phyloP scores from a whole-genome alignment of 192 early-diverging fungal genomes.

The Chytriomyces sp. region DNA sequence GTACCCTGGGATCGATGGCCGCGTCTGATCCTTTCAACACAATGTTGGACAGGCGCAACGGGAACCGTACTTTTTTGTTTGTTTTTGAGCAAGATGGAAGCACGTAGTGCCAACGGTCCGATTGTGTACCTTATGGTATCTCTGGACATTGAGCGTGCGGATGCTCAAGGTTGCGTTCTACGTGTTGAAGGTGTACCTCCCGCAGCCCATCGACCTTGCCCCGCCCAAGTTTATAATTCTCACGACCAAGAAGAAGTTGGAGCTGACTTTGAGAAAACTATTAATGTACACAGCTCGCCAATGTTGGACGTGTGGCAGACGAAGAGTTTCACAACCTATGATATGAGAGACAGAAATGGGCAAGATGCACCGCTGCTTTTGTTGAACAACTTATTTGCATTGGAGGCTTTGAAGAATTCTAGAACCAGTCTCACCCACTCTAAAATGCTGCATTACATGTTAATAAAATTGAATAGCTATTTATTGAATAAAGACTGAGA shows the following conservation, averaged over 20 bases:
- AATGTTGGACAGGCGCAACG: not conserved
- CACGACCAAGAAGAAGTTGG: constrained; percentile 94
- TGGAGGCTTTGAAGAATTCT: too few relatives aligned
- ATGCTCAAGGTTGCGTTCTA: too few relatives aligned
- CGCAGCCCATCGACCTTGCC: constrained; percentile 72
- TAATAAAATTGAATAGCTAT: not conserved
- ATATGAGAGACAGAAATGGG: constrained; percentile 59
- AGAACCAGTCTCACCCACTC: too few relatives aligned
- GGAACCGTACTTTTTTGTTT: not conserved
- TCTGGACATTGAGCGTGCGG: too few relatives aligned
- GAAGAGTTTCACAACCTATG: constrained; percentile 83
- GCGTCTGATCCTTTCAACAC: not conserved
- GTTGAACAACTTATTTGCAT: too few relatives aligned
- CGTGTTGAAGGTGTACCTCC: constrained; percentile 67
- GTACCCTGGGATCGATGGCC: too few relatives aligned
- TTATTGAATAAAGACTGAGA: not conserved
- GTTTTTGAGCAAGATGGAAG: not conserved
- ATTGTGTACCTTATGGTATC: too few relatives aligned
- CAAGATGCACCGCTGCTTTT: constrained; percentile 47
- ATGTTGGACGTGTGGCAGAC: constrained; percentile 66
- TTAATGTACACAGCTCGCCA: constrained; percentile 83
- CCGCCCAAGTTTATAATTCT: constrained; percentile 76
- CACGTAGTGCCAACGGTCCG: too few relatives aligned
- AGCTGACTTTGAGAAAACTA: constrained; percentile 85
- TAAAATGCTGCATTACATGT: too few relatives aligned